Base-by-base conservation (phyloP, 2,329 filamentous ascomycete species). In the Sporothrix euskadiensis region DNA sequence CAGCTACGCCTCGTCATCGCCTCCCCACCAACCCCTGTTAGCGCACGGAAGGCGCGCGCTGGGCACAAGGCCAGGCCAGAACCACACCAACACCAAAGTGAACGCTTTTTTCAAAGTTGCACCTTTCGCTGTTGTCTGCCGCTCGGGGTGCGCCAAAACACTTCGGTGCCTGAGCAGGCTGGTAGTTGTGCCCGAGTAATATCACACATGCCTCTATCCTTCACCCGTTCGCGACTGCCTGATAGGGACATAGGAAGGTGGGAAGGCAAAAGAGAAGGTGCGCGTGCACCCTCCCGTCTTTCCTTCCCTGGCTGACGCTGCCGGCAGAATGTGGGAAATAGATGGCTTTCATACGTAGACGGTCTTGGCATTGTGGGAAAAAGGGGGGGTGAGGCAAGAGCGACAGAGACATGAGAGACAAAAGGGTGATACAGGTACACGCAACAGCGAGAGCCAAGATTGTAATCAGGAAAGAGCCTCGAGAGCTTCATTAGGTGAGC, bases 1-100 rank as follows among this genome's bases (percentile, higher is more conserved):
- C 65, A 71, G 66, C 75, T 74, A 74, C 74, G 75, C 75, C 75
- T 76, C 75, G 75, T 76, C 75, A 76, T 75, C 74, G 74, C 74
- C 73, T 54, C 68, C 65, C 71, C 63, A 49, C 71, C 52, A 9
- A 14, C n/a, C 68, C 69, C 71, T 73, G 71, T 49, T 73, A 73
- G 71, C 69, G 73, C 71, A 44, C 22, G 52, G 52, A n/a, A 69
- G 56, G n/a, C 26, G 44, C 32, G 32, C 26, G 44, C 63, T 54
- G 65, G 65, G 14, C 41, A 68, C 41, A 68, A 68, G 65, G 65
- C 65, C 12, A 66, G 39, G 39, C 61, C 39, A 47, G 22, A 41
- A 66, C 61, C 3, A 39, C 19, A 26, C 4, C 35, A 65, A n/a
- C 2, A 16, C 10, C 26, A 30, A 57, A 22, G 19, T 54, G 49